Evolutionary conservation across 2,329 filamentous ascomycete genomes (phyloP).

Genomic region (Dactylellina cionopaga): DNA sequence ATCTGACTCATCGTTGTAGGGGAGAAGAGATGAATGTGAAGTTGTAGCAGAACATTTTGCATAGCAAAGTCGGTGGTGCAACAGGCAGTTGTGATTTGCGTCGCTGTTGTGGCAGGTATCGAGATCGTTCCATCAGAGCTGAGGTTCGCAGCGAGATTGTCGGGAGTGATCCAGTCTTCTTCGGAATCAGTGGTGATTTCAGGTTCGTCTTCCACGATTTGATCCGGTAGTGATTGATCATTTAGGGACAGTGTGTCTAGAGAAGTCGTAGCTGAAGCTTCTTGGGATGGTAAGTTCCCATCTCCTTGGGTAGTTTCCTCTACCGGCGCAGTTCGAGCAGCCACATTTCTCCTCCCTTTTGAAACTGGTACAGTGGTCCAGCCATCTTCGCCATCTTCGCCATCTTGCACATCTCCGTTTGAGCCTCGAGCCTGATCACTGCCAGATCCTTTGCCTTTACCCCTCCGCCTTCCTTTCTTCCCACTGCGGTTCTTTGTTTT

Average conservation of each 20-base stretch:
- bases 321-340: neutral
- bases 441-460: constrained; percentile 1
- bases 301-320: neutral
- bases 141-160: constrained; percentile 84
- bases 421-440: neutral
- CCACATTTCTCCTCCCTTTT: constrained; percentile 6
- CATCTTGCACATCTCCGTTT: neutral
- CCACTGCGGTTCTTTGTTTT: neutral
- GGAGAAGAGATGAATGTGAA: constrained; percentile 90
- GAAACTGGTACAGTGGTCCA: constrained; percentile 39
- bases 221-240: neutral
- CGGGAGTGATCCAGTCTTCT: constrained; percentile 86
- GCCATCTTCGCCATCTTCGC: constrained; percentile 10
- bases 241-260: neutral
- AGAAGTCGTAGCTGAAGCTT: neutral
- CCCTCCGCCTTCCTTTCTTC: constrained; percentile 13
- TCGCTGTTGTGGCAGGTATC: constrained; percentile 64
- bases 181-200: constrained; percentile 63
- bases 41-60: constrained; percentile 94
- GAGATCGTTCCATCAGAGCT: constrained; percentile 55
- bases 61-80: constrained; percentile 96
- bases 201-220: constrained; percentile 52
- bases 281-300: neutral
- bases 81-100: constrained; percentile 83
- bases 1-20: constrained; percentile 76